Percentiles rank a stretch among this genome's conserved stretches.
phyloP scores from a whole-genome alignment of 257 asterid species.

The Phtheirospermum japonicum region DNA sequence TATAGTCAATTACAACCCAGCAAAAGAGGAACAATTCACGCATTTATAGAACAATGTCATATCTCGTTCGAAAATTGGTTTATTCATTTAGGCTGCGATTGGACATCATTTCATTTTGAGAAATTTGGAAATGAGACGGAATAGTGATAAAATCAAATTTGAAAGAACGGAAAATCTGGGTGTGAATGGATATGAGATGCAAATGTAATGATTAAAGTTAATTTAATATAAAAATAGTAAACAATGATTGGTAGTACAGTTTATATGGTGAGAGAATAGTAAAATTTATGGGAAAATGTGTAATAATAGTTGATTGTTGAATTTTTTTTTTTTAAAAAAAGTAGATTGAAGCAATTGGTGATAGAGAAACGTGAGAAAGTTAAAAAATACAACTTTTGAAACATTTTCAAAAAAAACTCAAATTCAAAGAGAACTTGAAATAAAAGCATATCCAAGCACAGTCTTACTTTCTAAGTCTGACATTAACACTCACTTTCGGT shows the following conservation, averaged over 20 bases:
- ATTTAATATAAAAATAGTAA: background rate
- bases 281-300: background rate
- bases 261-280: background rate
- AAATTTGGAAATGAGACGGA: background rate
- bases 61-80: background rate
- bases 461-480: no score
- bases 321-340: background rate
- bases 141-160: background rate
- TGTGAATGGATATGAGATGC: background rate
- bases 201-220: background rate
- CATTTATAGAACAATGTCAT: background rate
- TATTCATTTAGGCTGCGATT: background rate
- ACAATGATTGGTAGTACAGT: background rate
- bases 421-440: background rate
- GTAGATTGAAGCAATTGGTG: background rate
- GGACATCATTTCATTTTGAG: background rate
- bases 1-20: conserved; percentile 14
- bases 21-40: background rate
- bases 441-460: background rate
- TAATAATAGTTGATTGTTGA: background rate
- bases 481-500: no score
- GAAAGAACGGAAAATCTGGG: background rate
- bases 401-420: background rate
- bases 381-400: background rate
- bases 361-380: background rate